Evolutionary conservation across 805 yeast genomes (phyloP).

Genomic region (Saturnispora serradocipensis): DNA sequence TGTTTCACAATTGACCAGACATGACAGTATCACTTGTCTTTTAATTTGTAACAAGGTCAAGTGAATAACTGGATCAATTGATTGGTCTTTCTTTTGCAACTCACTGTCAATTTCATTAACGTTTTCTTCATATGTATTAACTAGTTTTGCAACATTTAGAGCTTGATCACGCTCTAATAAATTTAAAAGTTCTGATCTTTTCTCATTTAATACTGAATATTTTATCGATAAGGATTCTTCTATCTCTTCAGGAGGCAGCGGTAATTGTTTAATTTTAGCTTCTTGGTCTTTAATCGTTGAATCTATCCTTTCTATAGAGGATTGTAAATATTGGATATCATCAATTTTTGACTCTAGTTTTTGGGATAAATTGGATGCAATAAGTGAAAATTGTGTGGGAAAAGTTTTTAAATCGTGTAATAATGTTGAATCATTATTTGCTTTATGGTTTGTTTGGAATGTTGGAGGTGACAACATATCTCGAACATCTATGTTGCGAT

Average conservation of each 20-base stretch:
- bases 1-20: slow-evolving; percentile 5
- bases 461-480: neutral
- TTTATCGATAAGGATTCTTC: neutral
- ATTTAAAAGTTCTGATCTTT: slow-evolving; percentile 30
- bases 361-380: neutral
- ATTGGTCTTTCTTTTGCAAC: slow-evolving; percentile 14
- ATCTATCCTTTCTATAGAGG: slow-evolving; percentile 8
- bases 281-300: slow-evolving; percentile 11
- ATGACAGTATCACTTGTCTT: slow-evolving; percentile 5
- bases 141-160: slow-evolving; percentile 46
- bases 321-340: slow-evolving; percentile 5
- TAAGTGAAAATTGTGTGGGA: slow-evolving; percentile 1
- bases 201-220: slow-evolving; percentile 15
- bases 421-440: neutral
- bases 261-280: neutral
- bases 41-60: slow-evolving; percentile 32
- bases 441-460: neutral
- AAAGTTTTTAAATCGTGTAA: slow-evolving; percentile 1
- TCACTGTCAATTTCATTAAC: slow-evolving; percentile 1
- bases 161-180: slow-evolving; percentile 54
- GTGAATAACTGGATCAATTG: slow-evolving; percentile 19
- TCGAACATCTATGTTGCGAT: neutral
- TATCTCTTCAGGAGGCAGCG: neutral
- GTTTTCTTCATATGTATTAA: slow-evolving; percentile 41
- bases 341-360: slow-evolving; percentile 3